A percentile compares a stretch with the other conserved stretches of the same genome.
Conservation (phyloP, 2,329 filamentous ascomycete genomes). For the Ceratocystis alfenasii region DNA sequence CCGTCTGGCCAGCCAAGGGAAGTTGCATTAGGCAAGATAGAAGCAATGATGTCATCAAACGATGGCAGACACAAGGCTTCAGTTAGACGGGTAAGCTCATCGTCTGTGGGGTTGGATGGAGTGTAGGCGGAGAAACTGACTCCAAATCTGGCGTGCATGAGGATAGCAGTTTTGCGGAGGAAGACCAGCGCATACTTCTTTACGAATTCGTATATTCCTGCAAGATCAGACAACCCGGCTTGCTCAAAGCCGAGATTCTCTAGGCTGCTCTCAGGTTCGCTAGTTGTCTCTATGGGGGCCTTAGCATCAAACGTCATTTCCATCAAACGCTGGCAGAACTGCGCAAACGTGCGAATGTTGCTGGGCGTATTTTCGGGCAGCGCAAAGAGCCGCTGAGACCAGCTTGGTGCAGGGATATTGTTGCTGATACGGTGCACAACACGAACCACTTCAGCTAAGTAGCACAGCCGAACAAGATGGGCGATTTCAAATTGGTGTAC, state of each 20-base stretch:
- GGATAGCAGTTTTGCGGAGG: slow-evolving; percentile 69
- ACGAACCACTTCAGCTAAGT: slow-evolving; percentile 82
- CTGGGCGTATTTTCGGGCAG: slow-evolving; percentile 32
- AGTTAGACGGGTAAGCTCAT: slow-evolving; percentile 73
- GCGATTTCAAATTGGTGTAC: slow-evolving; percentile 60
- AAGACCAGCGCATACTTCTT: slow-evolving; percentile 82
- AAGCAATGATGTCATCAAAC: slow-evolving; percentile 64
- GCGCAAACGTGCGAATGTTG: slow-evolving; percentile 42
- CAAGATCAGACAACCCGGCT: slow-evolving; percentile 41
- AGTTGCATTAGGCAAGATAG: slow-evolving; percentile 37
- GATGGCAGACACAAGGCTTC: slow-evolving; percentile 63
- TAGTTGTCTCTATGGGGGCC: slow-evolving; percentile 11
- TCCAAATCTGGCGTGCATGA: slow-evolving; percentile 79
- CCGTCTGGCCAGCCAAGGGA: slow-evolving; percentile 24
- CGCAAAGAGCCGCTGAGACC: slow-evolving; percentile 37
- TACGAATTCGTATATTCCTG: slow-evolving; percentile 48
- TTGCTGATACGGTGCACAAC: slow-evolving; percentile 51
- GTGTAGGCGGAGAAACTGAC: slow-evolving; percentile 70
- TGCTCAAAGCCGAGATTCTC: slow-evolving; percentile 43
- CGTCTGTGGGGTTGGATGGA: slow-evolving; percentile 49
- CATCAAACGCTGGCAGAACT: slow-evolving; percentile 33
- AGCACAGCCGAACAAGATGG: slow-evolving; percentile 74
- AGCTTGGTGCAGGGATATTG: slow-evolving; percentile 41
- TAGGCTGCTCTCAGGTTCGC: not conserved
- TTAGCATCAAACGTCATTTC: slow-evolving; percentile 25